Evolutionary conservation across 108 stramenopile genomes (phyloP), one percentile per base, ranked within the genome.

Genomic region (Cyclotella distinguenda): DNA sequence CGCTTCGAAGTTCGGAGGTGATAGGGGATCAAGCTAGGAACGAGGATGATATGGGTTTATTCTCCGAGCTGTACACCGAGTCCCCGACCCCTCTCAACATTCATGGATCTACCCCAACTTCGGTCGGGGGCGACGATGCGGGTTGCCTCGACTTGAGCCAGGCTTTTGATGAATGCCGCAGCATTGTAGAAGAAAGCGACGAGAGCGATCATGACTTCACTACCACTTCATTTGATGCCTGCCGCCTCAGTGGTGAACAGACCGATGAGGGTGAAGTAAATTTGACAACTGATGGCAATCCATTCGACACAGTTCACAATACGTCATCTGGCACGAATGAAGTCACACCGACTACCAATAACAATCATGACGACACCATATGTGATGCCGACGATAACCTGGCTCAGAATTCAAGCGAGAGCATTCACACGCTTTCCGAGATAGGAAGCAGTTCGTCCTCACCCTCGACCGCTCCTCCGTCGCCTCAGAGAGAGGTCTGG

Each of bases 61-160:
- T 93, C 62, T 82, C 83, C 8, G 91, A 93, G 28, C 77, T 93
- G 19, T 93, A 93, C 57, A 83, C 88, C 3, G 88, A 89, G 62
- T 85, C 67, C 27, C 91, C 91, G 0, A 64, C 60, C 12, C 84
- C 90, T 34, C 49, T 91, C 27, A 74, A 88, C 74, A 83, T 84
- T 15, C 81, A 76, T 31, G 70, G 64, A 9, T 42, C 46, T 16
- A 38, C 42, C 6, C 31, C 39, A 0, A 35, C 34, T 3, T 12
- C 13, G 6, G 45, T 18, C 19, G 26, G 27, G 8, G 57, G 22
- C 12, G 57, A n/a, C 4, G 56, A 50, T 7, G 58, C 38, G 12
- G 35, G 23, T 15, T 23, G 45, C 19, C 12, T 6, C 9, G 48
- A 53, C n/a, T 45, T 64, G 25, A 59, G 21, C 9, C 63, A 60